phyloP scores from a whole-genome alignment of 352 stramenopile genomes.

The Phytophthora agathidicida region DNA sequence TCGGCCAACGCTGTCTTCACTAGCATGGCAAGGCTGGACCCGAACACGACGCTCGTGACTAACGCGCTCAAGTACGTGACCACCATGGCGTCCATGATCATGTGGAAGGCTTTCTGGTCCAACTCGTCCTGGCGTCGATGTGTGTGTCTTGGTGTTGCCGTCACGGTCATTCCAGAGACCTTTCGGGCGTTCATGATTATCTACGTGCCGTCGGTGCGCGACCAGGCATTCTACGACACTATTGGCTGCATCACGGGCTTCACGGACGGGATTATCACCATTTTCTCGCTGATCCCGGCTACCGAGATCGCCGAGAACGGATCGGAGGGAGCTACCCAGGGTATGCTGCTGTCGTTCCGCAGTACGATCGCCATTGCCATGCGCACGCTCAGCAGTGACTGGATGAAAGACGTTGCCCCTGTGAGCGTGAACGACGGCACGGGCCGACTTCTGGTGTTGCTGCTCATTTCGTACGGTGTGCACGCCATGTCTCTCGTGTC shows the following conservation, averaged over 20 bases:
- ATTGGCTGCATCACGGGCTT: conserved; percentile 59
- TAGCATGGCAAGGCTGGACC: conserved; percentile 38
- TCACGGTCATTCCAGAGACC: conserved; percentile 52
- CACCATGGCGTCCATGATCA: conserved; percentile 57
- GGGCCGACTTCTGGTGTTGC: conserved; percentile 31
- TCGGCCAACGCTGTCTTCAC: conserved; percentile 48
- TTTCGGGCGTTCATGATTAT: conserved; percentile 67
- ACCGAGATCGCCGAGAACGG: conserved; percentile 78
- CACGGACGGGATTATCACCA: conserved; percentile 68
- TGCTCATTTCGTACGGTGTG: conserved; percentile 66
- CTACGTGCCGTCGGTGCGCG: conserved; percentile 48
- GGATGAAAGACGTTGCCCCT: conserved; percentile 41
- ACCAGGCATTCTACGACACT: conserved; percentile 56
- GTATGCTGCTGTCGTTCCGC: conserved; percentile 64
- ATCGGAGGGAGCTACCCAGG: conserved; percentile 70
- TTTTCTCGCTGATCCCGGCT: conserved; percentile 70
- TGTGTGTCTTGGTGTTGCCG: conserved; percentile 44
- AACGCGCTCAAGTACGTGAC: conserved; percentile 62
- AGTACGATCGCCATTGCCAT: conserved; percentile 64
- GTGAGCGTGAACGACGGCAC: conserved; percentile 33
- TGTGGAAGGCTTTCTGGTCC: conserved; percentile 59
- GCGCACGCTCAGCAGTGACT: conserved; percentile 59
- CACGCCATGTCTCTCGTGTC: conserved; percentile 60
- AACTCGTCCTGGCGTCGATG: conserved; percentile 49
- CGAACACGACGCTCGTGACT: conserved; percentile 49